Evolutionary conservation across 495 filamentous ascomycete species (phyloP), one percentile per base, ranked within the genome.

Genomic region (Neurospora sp.): DNA sequence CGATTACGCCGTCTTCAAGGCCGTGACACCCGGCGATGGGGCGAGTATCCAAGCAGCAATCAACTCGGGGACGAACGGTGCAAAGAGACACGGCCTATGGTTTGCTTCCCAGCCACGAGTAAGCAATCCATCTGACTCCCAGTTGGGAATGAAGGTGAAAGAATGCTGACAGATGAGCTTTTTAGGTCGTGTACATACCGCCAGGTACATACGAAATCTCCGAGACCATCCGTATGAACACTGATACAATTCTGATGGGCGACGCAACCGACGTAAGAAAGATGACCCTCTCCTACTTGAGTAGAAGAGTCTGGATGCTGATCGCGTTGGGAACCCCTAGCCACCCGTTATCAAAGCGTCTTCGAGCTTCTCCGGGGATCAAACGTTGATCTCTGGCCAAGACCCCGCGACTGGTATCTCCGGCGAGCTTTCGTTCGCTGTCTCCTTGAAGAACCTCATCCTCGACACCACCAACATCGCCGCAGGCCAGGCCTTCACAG

Each of bases 381-480:
- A 80, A 35, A 77, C 74, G 18, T 77, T 86, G 78, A 79, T 85
- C 75, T 75, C 71, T 76, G 70, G 90, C 84, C 39, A 90, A 85
- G 74, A 83, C 31, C 79, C 77, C 6, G 59, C 75, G 1, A 78
- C 77, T 8, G 74, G 46, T 27, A 74, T 54, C 5, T 48, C 14
- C 1, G 80, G 81, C 9, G 81, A 84, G 44, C 75, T 83, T 0
- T 82, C 81, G 16, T 92, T 93, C 76, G 90, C 86, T 69, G 84
- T 91, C 31, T 86, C 89, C 71, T 83, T 93, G 71, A 87, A 91
- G 72, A 93, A 94, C 77, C 76, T 93, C 14, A 84, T 92, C 70
- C 81, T 94, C 20, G 91, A 93, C 74, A 86, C 89, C 66, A 92
- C 89, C 4, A 81, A 75, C 10, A 86, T 92, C 46, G 78, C 88